phyloP scores from a whole-genome alignment of 2,329 filamentous ascomycete genomes.

The Claviceps digitariae region DNA sequence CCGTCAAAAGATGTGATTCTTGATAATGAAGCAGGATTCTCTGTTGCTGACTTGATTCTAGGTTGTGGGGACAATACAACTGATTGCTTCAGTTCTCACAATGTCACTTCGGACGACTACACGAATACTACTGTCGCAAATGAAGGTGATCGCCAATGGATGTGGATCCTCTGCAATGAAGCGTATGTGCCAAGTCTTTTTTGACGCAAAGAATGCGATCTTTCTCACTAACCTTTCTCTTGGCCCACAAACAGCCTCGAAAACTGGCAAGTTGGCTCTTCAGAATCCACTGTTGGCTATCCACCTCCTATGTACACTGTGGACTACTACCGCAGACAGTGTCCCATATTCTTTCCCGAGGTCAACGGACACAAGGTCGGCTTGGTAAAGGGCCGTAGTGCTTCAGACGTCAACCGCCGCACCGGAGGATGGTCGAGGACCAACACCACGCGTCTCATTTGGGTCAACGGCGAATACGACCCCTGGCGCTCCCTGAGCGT shows the following conservation, averaged over 20 bases:
- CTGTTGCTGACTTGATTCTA: neutral
- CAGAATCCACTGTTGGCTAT: constrained; percentile 28
- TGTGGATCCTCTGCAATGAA: constrained; percentile 50
- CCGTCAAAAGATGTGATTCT: too few relatives aligned
- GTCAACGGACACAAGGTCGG: constrained; percentile 26
- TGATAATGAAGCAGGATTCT: neutral
- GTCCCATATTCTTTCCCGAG: constrained; percentile 39
- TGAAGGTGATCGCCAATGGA: constrained; percentile 33
- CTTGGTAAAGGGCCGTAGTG: neutral
- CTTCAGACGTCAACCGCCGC: constrained; percentile 32
- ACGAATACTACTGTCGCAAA: constrained; percentile 23
- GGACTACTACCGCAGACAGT: constrained; percentile 43
- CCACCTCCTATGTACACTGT: constrained; percentile 32
- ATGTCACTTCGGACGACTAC: constrained; percentile 24
- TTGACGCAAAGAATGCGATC: neutral
- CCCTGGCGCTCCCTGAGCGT: constrained; percentile 44
- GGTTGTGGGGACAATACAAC: neutral
- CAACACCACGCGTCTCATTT: constrained; percentile 40
- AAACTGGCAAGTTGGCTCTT: constrained; percentile 7
- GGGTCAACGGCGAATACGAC: constrained; percentile 45
- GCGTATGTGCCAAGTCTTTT: constrained; percentile 25
- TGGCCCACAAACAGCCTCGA: constrained; percentile 10
- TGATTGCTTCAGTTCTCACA: constrained; percentile 5
- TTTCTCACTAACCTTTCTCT: neutral
- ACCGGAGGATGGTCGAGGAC: constrained; percentile 42